Percentiles rank a stretch among this genome's conserved stretches.
phyloP scores from a whole-genome alignment of 75 land plant genomes.

The Picea sitchensis region DNA sequence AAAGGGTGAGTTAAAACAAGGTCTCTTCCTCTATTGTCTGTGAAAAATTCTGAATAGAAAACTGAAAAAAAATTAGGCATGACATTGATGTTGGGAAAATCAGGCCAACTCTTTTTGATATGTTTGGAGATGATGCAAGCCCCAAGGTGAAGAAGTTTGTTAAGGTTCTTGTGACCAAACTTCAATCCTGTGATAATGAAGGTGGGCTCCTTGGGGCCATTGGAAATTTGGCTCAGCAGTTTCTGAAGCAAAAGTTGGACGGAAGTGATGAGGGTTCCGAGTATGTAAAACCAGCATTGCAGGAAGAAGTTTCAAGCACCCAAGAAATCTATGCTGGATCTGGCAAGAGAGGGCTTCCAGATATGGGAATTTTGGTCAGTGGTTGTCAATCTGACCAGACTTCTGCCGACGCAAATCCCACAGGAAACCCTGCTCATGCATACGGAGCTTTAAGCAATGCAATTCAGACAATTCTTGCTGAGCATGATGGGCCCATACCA shows the following conservation, averaged over 20 bases:
- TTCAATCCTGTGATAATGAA: slow-evolving; percentile 41
- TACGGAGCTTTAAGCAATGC: slow-evolving; percentile 89
- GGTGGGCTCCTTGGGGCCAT: slow-evolving; percentile 58
- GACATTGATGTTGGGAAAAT: slow-evolving; percentile 85
- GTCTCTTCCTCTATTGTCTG: slow-evolving; percentile 77
- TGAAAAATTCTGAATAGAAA: slow-evolving; percentile 83
- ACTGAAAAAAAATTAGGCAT: slow-evolving; percentile 82
- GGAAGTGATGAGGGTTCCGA: slow-evolving; percentile 40
- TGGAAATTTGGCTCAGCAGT: slow-evolving; percentile 69
- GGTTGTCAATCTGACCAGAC: slow-evolving; percentile 79
- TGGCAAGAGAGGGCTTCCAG: slow-evolving; percentile 22
- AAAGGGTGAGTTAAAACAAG: slow-evolving; percentile 36
- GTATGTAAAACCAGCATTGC: slow-evolving; percentile 52
- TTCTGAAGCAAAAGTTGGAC: slow-evolving; percentile 76
- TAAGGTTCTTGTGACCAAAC: slow-evolving; percentile 65
- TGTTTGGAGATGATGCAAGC: slow-evolving; percentile 91
- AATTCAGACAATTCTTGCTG: slow-evolving; percentile 47
- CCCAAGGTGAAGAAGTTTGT: slow-evolving; percentile 97
- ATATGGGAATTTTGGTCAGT: slow-evolving; percentile 67
- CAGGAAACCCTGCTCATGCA: slow-evolving; percentile 26
- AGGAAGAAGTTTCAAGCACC: slow-evolving; percentile 39
- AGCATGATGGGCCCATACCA: slow-evolving; percentile 33
- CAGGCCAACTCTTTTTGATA: slow-evolving; percentile 80
- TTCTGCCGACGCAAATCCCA: slow-evolving; percentile 68
- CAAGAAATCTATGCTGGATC: slow-evolving; percentile 72